These are phyloP conservation scores for Gracilariopsis chorda DNA, from an alignment of 23 red algal species.

Conservation along the genomic window DNA sequence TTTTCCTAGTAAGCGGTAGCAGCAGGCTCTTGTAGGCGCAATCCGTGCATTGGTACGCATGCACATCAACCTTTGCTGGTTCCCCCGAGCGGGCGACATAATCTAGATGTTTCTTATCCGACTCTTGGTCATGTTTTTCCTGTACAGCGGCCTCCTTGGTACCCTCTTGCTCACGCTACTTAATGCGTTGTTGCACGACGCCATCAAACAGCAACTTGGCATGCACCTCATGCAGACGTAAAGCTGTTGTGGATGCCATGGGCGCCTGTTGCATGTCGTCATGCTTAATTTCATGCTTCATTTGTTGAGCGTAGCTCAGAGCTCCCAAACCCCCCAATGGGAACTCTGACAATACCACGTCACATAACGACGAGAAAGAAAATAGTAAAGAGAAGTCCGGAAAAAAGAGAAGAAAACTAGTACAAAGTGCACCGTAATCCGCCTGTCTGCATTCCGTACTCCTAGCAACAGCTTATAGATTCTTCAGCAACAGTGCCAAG, in stretches of 20 bases:
- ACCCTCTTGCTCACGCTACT: slow-evolving; percentile 7
- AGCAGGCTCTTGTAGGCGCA: slow-evolving; percentile 97
- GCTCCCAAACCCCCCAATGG: too few relatives aligned
- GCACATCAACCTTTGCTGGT: slow-evolving; percentile 59
- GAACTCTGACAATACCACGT: too few relatives aligned
- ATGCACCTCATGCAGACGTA: slow-evolving; percentile 30
- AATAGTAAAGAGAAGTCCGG: too few relatives aligned
- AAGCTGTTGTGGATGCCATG: slow-evolving; percentile 41
- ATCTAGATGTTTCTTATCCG: slow-evolving; percentile 41
- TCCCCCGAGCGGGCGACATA: slow-evolving; percentile 62
- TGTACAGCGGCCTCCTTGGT: slow-evolving; percentile 53
- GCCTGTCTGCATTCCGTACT: too few relatives aligned
- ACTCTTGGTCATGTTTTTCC: slow-evolving; percentile 44
- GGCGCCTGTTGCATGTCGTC: slow-evolving; percentile 32
- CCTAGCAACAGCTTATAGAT: too few relatives aligned
- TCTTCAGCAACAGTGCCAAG: too few relatives aligned
- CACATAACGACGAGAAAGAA: too few relatives aligned
- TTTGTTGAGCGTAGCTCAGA: too few relatives aligned
- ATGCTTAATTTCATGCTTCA: slow-evolving; percentile 42
- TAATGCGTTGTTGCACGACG: slow-evolving; percentile 17
- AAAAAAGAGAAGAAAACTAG: too few relatives aligned
- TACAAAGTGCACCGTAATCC: too few relatives aligned
- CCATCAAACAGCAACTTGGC: slow-evolving; percentile 49
- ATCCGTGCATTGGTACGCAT: slow-evolving; percentile 83
- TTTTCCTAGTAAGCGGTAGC: too few relatives aligned